These are phyloP conservation scores for Ophiostoma australiae DNA, from an alignment of 2,329 filamentous ascomycete genomes.

Conservation along the genomic window DNA sequence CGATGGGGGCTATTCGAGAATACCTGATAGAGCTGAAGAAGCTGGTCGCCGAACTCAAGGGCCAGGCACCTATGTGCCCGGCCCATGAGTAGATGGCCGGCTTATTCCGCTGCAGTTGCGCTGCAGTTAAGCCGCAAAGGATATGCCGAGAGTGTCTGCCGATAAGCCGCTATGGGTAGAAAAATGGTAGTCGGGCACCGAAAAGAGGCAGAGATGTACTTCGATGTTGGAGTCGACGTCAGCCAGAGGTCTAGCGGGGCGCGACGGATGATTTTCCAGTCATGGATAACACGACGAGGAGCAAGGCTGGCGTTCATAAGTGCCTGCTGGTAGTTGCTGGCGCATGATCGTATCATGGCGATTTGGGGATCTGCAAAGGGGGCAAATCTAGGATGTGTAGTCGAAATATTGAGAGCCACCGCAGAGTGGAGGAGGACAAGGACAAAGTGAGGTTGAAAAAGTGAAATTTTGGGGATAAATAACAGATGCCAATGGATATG, in stretches of 20 bases:
- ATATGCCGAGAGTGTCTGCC: not conserved
- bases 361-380: not conserved
- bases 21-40: not conserved
- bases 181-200: not conserved
- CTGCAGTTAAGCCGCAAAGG: not conserved
- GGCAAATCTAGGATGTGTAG: not conserved
- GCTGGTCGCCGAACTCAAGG: not conserved
- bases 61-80: not conserved
- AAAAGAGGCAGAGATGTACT: not conserved
- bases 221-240: not conserved
- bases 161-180: not conserved
- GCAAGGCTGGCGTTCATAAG: not conserved
- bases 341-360: not conserved
- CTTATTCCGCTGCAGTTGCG: not conserved
- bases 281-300: not conserved
- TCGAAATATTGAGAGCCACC: not conserved
- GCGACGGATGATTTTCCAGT: not conserved
- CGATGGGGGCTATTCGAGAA: not conserved
- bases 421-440: not conserved
- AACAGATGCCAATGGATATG: not conserved
- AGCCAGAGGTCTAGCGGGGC: not conserved
- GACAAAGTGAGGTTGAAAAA: not conserved
- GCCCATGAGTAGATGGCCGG: too few species aligned
- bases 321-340: not conserved
- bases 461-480: not conserved